Conservation (phyloP, 2,329 filamentous ascomycete species). For the Diaporthe caulivora region DNA sequence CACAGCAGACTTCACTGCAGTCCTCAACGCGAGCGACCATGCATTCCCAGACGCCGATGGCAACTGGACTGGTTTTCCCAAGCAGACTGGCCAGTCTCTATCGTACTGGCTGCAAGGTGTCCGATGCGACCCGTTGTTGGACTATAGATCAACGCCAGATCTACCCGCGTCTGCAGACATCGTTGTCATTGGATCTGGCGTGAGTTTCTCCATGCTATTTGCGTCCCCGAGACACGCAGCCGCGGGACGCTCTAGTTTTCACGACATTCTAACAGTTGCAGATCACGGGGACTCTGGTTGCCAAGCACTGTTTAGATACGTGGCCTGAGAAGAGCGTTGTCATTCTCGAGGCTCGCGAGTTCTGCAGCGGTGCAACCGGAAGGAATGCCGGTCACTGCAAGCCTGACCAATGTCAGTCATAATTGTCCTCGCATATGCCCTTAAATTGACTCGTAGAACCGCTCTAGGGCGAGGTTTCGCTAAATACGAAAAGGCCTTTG, state of each 20-base stretch:
- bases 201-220: neutral
- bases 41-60: constrained; percentile 1
- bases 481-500: constrained; percentile 27
- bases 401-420: constrained; percentile 11
- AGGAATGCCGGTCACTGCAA: constrained; percentile 31
- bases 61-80: constrained; percentile 5
- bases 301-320: constrained; percentile 36
- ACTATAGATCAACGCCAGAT: neutral
- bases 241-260: accelerated
- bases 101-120: constrained; percentile 16
- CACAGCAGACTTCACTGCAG: constrained; percentile 4
- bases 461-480: constrained; percentile 16
- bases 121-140: constrained; percentile 2
- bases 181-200: constrained; percentile 16
- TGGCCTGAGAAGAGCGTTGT: constrained; percentile 40
- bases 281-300: constrained; percentile 39
- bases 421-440: accelerated
- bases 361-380: constrained; percentile 40
- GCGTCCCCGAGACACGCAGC: neutral
- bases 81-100: neutral
- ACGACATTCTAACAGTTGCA: neutral
- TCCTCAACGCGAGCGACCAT: constrained; percentile 13
- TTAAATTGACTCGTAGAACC: accelerated
- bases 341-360: constrained; percentile 40
- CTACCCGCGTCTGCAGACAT: constrained; percentile 1